Percentiles rank a stretch among this genome's conserved stretches.
These are phyloP conservation scores for Trichosporon sp. DNA, from an alignment of 1,284 basidiomycete genomes.

Conservation along the genomic window DNA sequence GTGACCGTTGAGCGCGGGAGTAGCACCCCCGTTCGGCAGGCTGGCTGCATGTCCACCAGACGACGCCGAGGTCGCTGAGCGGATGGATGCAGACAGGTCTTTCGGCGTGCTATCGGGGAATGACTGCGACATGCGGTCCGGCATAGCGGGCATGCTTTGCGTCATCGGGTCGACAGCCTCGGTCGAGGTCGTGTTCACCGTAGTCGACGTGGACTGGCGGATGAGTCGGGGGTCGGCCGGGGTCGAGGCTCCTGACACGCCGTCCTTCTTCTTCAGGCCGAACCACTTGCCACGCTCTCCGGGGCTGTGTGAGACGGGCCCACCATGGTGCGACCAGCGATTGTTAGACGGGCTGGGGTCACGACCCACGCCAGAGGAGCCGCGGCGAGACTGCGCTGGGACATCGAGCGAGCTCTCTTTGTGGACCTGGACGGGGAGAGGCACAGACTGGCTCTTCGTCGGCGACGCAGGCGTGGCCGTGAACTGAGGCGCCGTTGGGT, in stretches of 20 bases:
- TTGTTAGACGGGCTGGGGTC: slow-evolving; percentile 16
- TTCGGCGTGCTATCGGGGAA: not conserved
- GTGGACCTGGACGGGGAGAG: not conserved
- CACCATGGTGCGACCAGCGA: slow-evolving; percentile 7
- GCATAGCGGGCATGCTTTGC: not conserved
- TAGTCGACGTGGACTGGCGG: slow-evolving; percentile 28
- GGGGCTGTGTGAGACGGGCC: not conserved
- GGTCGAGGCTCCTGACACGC: slow-evolving; percentile 13
- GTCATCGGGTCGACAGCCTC: not conserved
- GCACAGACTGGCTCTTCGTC: not conserved
- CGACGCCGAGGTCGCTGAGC: not conserved
- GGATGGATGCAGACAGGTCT: slow-evolving; percentile 9
- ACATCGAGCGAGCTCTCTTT: not conserved
- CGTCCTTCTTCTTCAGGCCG: slow-evolving; percentile 26
- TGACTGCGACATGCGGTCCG: slow-evolving; percentile 3
- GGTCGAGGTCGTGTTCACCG: slow-evolving; percentile 18
- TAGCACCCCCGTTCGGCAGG: not conserved
- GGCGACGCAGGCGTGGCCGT: slow-evolving; percentile 3
- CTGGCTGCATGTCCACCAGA: not conserved
- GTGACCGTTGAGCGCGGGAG: not conserved
- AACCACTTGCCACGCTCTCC: slow-evolving; percentile 26
- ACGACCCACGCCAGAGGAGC: not conserved
- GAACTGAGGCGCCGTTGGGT: not conserved
- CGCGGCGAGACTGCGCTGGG: not conserved
- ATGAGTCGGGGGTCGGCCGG: not conserved